phyloP scores from a whole-genome alignment of 1,284 basidiomycete genomes.

The Neonothopanus nambi region DNA sequence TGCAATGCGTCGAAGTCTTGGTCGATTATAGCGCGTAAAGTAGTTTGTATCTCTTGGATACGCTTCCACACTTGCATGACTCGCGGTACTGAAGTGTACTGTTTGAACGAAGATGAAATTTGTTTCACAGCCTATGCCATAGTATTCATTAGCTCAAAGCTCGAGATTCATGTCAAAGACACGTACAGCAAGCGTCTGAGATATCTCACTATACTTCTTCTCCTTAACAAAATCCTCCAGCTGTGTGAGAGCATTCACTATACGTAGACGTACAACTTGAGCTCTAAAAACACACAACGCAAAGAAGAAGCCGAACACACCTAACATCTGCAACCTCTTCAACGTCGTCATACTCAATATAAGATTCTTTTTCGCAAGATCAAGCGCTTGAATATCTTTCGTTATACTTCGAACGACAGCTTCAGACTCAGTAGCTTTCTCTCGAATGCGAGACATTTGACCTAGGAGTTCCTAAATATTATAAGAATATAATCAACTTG shows the following conservation, averaged over 20 bases:
- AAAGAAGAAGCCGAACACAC: constrained; percentile 43
- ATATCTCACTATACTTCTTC: constrained; percentile 81
- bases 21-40: constrained; percentile 77
- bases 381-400: constrained; percentile 93
- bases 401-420: constrained; percentile 95
- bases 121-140: constrained; percentile 80
- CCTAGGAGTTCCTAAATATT: constrained; percentile 77
- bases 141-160: constrained; percentile 10
- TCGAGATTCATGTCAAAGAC: neutral
- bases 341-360: constrained; percentile 88
- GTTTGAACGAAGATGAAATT: constrained; percentile 76
- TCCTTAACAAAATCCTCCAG: constrained; percentile 78
- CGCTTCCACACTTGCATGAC: constrained; percentile 78
- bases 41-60: constrained; percentile 78
- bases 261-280: no score
- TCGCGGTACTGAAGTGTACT: constrained; percentile 71
- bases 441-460: constrained; percentile 92
- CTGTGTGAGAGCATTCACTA: constrained; percentile 83
- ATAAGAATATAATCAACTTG: no score
- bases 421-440: constrained; percentile 95
- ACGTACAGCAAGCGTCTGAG: constrained; percentile 75
- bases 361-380: constrained; percentile 93
- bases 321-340: constrained; percentile 92
- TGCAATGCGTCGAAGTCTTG: constrained; percentile 90
- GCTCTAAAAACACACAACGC: neutral